These are phyloP conservation scores for Didymellaceae sp. DNA, from an alignment of 2,329 filamentous ascomycete species.

Conservation along the genomic window DNA sequence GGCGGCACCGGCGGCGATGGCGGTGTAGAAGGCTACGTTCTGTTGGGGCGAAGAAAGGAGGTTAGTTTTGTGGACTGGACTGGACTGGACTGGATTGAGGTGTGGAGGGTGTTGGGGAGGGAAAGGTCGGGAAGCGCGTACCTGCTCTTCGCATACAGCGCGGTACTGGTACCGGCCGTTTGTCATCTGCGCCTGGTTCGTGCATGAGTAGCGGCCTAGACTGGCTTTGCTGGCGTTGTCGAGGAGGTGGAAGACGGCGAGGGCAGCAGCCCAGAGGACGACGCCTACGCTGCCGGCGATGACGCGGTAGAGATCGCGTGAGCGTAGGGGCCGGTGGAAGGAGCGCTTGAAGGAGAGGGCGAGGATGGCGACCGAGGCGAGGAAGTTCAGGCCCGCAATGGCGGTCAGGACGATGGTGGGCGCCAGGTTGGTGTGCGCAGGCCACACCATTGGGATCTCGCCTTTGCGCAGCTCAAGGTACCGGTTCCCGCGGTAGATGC, in stretches of 20 bases:
- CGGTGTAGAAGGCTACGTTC: constrained; percentile 47
- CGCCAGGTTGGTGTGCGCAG: constrained; percentile 45
- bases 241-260: constrained; percentile 43
- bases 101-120: neutral
- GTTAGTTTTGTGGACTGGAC: too few relatives aligned
- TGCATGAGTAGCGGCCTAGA: constrained; percentile 46
- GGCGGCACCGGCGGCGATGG: constrained; percentile 41
- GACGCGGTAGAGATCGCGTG: constrained; percentile 44
- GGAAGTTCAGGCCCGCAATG: constrained; percentile 43
- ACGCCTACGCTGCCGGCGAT: constrained; percentile 44
- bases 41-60: too few relatives aligned
- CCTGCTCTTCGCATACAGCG: constrained; percentile 48
- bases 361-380: constrained; percentile 43
- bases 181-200: constrained; percentile 41
- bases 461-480: constrained; percentile 46
- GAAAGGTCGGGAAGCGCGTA: constrained; percentile 11
- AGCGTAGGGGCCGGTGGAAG: constrained; percentile 44
- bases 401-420: constrained; percentile 45
- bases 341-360: constrained; percentile 42
- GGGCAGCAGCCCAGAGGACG: constrained; percentile 41
- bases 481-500: constrained; percentile 44
- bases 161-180: constrained; percentile 48
- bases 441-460: constrained; percentile 49
- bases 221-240: constrained; percentile 47
- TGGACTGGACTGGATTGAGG: neutral